Evolutionary conservation across 768 basidiomycete species (phyloP).

Genomic region (Strobilomyces echinocephalus): DNA sequence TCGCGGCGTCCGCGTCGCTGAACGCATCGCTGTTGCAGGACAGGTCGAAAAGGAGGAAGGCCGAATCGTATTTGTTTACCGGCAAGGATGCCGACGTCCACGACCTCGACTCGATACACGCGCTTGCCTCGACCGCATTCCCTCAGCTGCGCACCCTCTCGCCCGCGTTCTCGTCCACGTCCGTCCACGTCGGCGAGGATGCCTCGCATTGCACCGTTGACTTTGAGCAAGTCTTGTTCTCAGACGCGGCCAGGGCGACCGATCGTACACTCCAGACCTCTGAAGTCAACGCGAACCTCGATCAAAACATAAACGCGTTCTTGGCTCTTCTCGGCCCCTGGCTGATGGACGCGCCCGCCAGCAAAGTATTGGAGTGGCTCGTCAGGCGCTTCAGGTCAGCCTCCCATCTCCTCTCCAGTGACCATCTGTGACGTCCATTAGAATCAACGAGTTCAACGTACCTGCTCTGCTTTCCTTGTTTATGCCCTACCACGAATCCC

Average conservation of each 20-base stretch:
- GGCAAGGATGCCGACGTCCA: constrained; percentile 77
- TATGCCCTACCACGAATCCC: constrained; percentile 91
- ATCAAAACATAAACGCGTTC: constrained; percentile 56
- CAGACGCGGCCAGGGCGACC: constrained; percentile 63
- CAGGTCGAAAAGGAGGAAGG: constrained; percentile 51
- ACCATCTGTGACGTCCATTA: constrained; percentile 27
- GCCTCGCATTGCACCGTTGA: constrained; percentile 25
- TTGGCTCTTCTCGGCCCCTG: constrained; percentile 72
- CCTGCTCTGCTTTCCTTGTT: constrained; percentile 73
- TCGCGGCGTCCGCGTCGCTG: constrained; percentile 73
- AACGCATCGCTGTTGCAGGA: constrained; percentile 71
- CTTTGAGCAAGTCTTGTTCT: constrained; percentile 74
- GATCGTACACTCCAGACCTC: constrained; percentile 75
- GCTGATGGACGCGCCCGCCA: constrained; percentile 74
- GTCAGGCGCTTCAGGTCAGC: constrained; percentile 85
- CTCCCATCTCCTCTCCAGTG: background rate
- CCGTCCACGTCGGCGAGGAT: constrained; percentile 11
- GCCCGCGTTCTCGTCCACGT: constrained; percentile 37
- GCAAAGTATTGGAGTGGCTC: constrained; percentile 90
- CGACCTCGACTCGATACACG: constrained; percentile 82
- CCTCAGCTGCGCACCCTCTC: constrained; percentile 64
- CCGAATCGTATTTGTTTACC: constrained; percentile 86
- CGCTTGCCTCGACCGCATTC: constrained; percentile 75
- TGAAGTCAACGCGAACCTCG: constrained; percentile 60
- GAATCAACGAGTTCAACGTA: constrained; percentile 92